phyloP scores from a whole-genome alignment of 2,329 filamentous ascomycete species.

The Annulohypoxylon truncatum region DNA sequence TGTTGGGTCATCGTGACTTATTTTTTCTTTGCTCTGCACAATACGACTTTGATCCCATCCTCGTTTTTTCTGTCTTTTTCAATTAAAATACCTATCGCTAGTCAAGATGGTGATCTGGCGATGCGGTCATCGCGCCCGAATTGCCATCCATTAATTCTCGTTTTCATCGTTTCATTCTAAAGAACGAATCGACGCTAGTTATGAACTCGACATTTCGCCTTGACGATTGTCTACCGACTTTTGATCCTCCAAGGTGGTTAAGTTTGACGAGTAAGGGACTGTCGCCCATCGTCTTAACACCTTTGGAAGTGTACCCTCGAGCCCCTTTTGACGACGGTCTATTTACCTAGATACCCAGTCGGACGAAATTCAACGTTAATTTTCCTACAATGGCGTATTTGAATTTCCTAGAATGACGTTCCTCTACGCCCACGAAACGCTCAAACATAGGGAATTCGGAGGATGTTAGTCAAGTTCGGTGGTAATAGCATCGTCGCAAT shows the following conservation, averaged over 20 bases:
- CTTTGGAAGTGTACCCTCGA: not conserved
- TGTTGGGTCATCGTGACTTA: conserved; percentile 51
- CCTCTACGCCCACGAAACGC: not conserved
- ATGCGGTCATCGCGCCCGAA: conserved; percentile 17
- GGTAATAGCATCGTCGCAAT: conserved; percentile 4
- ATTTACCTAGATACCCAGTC: not conserved
- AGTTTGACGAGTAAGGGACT: not conserved
- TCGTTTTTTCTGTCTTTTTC: conserved; percentile 45
- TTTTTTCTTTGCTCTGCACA: conserved; percentile 36
- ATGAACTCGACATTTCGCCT: conserved; percentile 6
- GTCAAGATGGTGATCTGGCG: conserved; percentile 18
- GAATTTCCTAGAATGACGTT: not conserved
- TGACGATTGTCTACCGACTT: not conserved
- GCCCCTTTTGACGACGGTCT: not conserved
- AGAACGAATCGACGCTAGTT: conserved; percentile 10
- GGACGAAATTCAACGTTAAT: not conserved
- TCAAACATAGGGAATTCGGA: not conserved
- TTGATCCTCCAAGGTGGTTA: conserved; percentile 5
- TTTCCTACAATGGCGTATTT: not conserved
- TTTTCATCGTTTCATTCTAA: conserved; percentile 13
- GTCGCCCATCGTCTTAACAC: not conserved
- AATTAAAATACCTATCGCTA: conserved; percentile 38
- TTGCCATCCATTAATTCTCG: conserved; percentile 30
- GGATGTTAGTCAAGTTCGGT: not conserved
- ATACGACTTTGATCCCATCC: conserved; percentile 41